Evolutionary conservation across 2,329 filamentous ascomycete species (phyloP), one percentile per base, ranked within the genome.

Genomic region (Aspergillaceae sp.): DNA sequence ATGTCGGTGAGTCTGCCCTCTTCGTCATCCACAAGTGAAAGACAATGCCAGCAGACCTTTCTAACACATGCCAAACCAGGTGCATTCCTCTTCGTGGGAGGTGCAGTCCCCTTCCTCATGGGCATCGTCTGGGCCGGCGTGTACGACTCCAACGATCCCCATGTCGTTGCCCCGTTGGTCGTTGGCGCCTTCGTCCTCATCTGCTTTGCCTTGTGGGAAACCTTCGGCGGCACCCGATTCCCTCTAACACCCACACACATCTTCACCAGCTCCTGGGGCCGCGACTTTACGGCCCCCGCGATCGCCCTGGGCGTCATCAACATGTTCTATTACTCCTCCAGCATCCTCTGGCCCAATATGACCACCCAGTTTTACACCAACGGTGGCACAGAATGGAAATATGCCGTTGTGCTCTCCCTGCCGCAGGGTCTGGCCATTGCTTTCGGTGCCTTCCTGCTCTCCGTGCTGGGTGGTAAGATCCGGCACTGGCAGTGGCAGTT

Each of bases 321-420:
- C 46, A 76, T 76, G 73, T 75, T 75, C 54, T 76, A 75, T 58
- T 76, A 75, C 55, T 66, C 66, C 32, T 67, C 65, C 37, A 72
- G 69, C 48, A 67, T 75, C 38, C 59, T 74, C 9, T 74, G 66
- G 51, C 72, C 73, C 0, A 70, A 69, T 10, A 74, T 74, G 70
- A 73, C 74, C 42, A 61, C 61, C n/a, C 60, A 65, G 0, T 70
- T 73, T 51, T 75, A 68, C 51, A 67, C 64, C 1, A 58, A 66
- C 42, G 62, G 59, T 7, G 64, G 56, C 3, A 59, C 58, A 0
- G 58, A 62, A 46, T 68, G 64, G 58, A 56, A 55, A 27, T 62
- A 68, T 42, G 57, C 57, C 4, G 57, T 66, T 26, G 48, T 66
- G 2, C 53, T 76, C 3, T 69, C 71, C 1, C 55, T 74, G 26